phyloP scores from a whole-genome alignment of 495 filamentous ascomycete species.

The Penicillium soppii region DNA sequence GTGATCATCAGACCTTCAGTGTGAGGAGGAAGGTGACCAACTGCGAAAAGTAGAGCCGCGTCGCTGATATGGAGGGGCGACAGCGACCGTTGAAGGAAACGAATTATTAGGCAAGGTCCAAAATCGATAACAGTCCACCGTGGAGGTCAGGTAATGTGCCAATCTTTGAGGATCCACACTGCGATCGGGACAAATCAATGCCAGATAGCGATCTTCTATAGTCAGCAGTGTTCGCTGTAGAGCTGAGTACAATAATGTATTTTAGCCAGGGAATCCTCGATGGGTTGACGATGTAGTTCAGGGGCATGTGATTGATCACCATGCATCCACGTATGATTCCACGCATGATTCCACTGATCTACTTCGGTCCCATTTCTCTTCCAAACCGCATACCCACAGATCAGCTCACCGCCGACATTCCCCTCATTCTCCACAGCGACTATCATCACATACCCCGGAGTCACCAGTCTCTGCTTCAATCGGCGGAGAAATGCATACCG shows the following conservation, averaged over 20 bases:
- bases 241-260: background rate
- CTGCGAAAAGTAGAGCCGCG: no score
- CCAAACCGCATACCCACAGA: constrained; percentile 11
- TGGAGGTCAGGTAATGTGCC: background rate
- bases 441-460: constrained; percentile 10
- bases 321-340: constrained; percentile 6
- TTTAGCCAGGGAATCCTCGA: background rate
- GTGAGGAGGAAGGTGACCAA: no score
- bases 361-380: constrained; percentile 7
- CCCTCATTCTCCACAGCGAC: constrained; percentile 8
- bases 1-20: no score
- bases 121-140: constrained; percentile 11
- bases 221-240: constrained; percentile 5
- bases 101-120: constrained; percentile 1
- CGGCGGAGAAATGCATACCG: constrained; percentile 12
- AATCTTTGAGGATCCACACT: constrained; percentile 9
- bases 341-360: constrained; percentile 1
- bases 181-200: constrained; percentile 11
- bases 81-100: constrained; percentile 23
- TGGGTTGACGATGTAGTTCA: background rate
- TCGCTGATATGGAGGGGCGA: constrained; percentile 22
- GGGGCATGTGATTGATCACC: background rate
- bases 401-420: background rate
- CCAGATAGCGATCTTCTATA: background rate
- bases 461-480: constrained; percentile 8